Conservation (phyloP, 2,329 filamentous ascomycete genomes). For the Xylariaceae sp. region DNA sequence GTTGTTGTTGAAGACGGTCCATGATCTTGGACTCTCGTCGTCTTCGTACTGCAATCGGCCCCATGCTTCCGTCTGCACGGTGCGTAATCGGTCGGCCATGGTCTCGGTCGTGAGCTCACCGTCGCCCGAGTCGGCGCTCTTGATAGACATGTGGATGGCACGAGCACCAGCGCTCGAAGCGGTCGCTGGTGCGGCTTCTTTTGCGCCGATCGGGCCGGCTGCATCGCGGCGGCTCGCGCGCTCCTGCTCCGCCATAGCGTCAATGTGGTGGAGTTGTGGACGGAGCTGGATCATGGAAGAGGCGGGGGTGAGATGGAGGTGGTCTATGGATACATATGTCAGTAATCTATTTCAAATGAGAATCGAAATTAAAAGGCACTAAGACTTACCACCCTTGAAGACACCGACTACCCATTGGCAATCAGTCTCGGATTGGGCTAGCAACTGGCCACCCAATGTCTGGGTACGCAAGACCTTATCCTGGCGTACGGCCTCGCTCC, state of each 20-base stretch:
- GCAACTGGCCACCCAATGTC: conserved; percentile 78
- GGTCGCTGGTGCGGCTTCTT: conserved; percentile 15
- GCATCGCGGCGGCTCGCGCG: conserved; percentile 39
- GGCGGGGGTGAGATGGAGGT: conserved; percentile 81
- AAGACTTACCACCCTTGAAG: conserved; percentile 69
- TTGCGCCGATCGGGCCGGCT: conserved; percentile 29
- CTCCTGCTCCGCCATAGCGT: conserved; percentile 72
- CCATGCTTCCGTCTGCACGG: conserved; percentile 81
- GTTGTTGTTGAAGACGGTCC: conserved; percentile 68
- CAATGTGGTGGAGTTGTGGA: conserved; percentile 87
- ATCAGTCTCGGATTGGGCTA: conserved; percentile 63
- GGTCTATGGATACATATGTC: conserved; percentile 46
- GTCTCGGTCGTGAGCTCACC: conserved; percentile 62
- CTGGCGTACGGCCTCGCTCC: conserved; percentile 61
- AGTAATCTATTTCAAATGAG: conserved; percentile 6
- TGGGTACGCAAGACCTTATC: conserved; percentile 72
- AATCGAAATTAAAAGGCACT: background rate
- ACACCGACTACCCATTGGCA: conserved; percentile 77
- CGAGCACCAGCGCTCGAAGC: conserved; percentile 51
- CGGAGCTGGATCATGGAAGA: conserved; percentile 81
- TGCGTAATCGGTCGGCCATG: conserved; percentile 68
- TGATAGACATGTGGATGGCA: conserved; percentile 82
- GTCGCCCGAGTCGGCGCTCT: conserved; percentile 60
- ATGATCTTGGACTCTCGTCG: conserved; percentile 71
- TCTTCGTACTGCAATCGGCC: conserved; percentile 72